Evolutionary conservation across 441 rosid genomes (phyloP).

Genomic region (Populus hybrid): DNA sequence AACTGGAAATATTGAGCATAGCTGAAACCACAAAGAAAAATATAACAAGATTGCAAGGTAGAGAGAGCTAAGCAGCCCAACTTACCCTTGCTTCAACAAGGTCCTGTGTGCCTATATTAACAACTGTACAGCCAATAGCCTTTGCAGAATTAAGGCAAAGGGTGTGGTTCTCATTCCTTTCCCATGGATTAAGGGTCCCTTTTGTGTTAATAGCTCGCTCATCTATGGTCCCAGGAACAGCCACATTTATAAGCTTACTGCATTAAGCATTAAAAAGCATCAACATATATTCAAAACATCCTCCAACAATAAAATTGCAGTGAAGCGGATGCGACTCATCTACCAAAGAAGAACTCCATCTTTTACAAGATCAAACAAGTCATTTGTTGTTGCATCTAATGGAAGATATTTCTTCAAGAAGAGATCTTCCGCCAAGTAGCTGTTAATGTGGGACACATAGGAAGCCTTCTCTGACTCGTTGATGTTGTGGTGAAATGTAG

Average conservation of each 20-base stretch:
- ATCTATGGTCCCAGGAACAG: conserved; percentile 98
- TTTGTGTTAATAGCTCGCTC: conserved; percentile 97
- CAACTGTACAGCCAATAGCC: conserved; percentile 99
- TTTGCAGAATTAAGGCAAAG: conserved; percentile 98
- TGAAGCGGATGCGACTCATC: conserved; percentile 1
- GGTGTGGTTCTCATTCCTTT: conserved; percentile 95
- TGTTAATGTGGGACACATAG: conserved; percentile 86
- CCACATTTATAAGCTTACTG: conserved; percentile 98
- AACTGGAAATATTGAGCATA: conserved; percentile 12
- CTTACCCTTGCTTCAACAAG: conserved; percentile 94
- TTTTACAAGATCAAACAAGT: conserved; percentile 81
- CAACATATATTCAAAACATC: conserved; percentile 16
- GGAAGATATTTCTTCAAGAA: conserved; percentile 85
- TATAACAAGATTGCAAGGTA: not conserved
- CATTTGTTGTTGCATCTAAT: conserved; percentile 70
- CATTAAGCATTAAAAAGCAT: conserved; percentile 25
- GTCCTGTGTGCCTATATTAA: conserved; percentile 94
- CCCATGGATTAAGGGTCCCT: conserved; percentile 87
- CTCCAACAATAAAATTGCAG: not conserved
- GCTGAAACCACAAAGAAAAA: conserved; percentile 8
- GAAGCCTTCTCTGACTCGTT: conserved; percentile 91
- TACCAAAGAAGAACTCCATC: conserved; percentile 99
- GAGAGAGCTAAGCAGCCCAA: conserved; percentile 4
- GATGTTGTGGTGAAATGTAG: conserved; percentile 84
- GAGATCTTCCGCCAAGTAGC: conserved; percentile 75